Percentiles rank a stretch among this genome's conserved stretches.
These are phyloP conservation scores for Suillus hirtellus DNA, from an alignment of 768 basidiomycete species.

Conservation along the genomic window DNA sequence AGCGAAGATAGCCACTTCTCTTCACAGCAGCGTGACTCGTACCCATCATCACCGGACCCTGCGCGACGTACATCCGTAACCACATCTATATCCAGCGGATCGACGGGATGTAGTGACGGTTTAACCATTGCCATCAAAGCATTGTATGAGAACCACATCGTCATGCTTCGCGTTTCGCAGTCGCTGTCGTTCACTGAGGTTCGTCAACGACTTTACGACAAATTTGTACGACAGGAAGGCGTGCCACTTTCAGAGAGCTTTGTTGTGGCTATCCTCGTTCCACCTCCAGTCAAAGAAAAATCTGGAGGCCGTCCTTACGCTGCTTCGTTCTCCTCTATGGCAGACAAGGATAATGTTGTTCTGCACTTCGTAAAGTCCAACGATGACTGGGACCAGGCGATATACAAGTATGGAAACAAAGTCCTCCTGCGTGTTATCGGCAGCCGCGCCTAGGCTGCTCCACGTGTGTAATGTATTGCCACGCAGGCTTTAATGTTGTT, in stretches of 20 bases:
- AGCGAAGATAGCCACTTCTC: conserved; percentile 11
- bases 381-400: conserved; percentile 59
- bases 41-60: conserved; percentile 14
- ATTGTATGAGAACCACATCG: conserved; percentile 57
- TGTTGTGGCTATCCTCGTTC: conserved; percentile 53
- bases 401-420: conserved; percentile 47
- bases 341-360: conserved; percentile 20
- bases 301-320: conserved; percentile 28
- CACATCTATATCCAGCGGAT: conserved; percentile 40
- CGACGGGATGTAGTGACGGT: conserved; percentile 29
- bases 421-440: conserved; percentile 54
- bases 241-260: conserved; percentile 55
- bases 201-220: conserved; percentile 59
- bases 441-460: conserved; percentile 23
- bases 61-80: conserved; percentile 30
- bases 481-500: conserved; percentile 9
- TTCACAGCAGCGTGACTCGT: conserved; percentile 9
- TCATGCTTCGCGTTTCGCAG: conserved; percentile 58
- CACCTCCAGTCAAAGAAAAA: conserved; percentile 23
- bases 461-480: conserved; percentile 10
- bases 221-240: conserved; percentile 64
- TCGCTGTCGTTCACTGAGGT: conserved; percentile 51
- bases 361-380: conserved; percentile 53
- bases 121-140: conserved; percentile 60
- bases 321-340: conserved; percentile 37